phyloP scores from a whole-genome alignment of 192 early-diverging fungal species.

The Coemansia sp. region DNA sequence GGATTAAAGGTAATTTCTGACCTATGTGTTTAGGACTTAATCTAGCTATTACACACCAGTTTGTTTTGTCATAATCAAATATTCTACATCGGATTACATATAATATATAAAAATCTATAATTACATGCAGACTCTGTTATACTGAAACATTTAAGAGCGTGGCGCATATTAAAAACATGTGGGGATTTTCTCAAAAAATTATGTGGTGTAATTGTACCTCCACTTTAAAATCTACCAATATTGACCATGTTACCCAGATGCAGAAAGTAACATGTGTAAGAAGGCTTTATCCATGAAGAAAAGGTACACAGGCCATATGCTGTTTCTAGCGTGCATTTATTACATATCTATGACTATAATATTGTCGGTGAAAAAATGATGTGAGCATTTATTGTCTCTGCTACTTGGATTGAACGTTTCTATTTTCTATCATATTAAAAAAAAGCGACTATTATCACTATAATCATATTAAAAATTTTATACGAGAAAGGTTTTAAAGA shows the following conservation, averaged over 20 bases:
- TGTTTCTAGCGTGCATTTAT: neutral
- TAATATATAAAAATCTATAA: no score
- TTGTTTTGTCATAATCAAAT: no score
- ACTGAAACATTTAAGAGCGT: neutral
- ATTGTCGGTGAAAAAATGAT: neutral
- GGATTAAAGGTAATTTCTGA: conserved; percentile 40
- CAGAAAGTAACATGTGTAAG: no score
- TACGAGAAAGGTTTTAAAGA: neutral
- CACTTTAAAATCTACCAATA: no score
- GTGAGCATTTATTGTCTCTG: no score
- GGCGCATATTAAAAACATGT: neutral
- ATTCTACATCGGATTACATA: no score
- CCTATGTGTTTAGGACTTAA: conserved; percentile 21
- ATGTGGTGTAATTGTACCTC: neutral
- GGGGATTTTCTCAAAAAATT: neutral
- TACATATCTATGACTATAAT: neutral
- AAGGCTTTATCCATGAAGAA: no score
- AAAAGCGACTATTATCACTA: neutral
- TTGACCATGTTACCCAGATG: no score
- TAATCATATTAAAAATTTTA: neutral
- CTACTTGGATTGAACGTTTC: neutral
- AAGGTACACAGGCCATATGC: neutral
- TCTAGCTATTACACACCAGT: neutral
- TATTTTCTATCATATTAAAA: neutral
- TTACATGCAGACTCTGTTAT: no score